A percentile compares a stretch with the other conserved stretches of the same genome.
Conservation (phyloP, 805 yeast species). For the Diddensiella transvaalensis region DNA sequence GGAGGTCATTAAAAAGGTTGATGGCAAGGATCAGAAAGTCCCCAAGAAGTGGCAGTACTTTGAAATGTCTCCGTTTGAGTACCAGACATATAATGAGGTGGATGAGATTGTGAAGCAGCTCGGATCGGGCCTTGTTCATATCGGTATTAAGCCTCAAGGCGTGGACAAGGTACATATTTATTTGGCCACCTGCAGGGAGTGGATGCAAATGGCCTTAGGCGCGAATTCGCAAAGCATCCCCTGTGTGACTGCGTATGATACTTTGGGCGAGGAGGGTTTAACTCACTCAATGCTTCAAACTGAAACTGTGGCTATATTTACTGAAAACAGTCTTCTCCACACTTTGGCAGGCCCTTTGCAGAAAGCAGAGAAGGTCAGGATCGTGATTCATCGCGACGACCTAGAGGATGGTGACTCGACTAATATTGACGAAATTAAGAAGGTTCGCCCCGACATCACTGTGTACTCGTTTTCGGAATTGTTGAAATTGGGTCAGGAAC, state of each 20-base stretch:
- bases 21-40: slow-evolving; percentile 67
- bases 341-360: slow-evolving; percentile 70
- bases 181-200: slow-evolving; percentile 81
- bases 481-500: slow-evolving; percentile 55
- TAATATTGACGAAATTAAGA: slow-evolving; percentile 49
- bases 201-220: slow-evolving; percentile 87
- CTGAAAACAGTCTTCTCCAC: slow-evolving; percentile 71
- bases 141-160: slow-evolving; percentile 65
- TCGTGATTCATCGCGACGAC: slow-evolving; percentile 66
- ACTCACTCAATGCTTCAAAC: slow-evolving; percentile 84
- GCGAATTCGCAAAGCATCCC: slow-evolving; percentile 76
- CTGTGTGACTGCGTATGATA: slow-evolving; percentile 93
- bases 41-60: slow-evolving; percentile 87
- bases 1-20: slow-evolving; percentile 65
- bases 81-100: slow-evolving; percentile 59
- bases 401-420: slow-evolving; percentile 53
- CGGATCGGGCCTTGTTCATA: slow-evolving; percentile 71
- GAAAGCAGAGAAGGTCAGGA: slow-evolving; percentile 56
- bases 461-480: slow-evolving; percentile 65
- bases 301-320: slow-evolving; percentile 70
- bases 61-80: slow-evolving; percentile 72
- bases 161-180: slow-evolving; percentile 71
- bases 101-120: slow-evolving; percentile 45
- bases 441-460: slow-evolving; percentile 72
- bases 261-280: slow-evolving; percentile 78